Base-by-base conservation (phyloP, 2,329 filamentous ascomycete species). In the Westerdykella aurantiaca region DNA sequence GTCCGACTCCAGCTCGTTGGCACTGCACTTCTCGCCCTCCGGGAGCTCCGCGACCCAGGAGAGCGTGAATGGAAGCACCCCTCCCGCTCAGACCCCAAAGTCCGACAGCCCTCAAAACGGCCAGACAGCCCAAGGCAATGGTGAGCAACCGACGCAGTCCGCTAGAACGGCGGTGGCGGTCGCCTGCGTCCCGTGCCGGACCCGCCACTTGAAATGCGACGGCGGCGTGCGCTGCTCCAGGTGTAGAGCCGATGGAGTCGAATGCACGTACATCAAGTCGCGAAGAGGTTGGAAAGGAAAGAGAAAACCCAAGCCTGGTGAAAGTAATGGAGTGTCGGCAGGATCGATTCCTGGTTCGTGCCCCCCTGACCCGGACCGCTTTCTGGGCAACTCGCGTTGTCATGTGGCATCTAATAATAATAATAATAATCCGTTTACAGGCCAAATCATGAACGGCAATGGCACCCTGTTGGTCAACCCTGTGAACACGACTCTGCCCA, bases 141-240 rank as follows among this genome's bases (percentile, higher is more conserved):
- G 11, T 29, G 35, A 34, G 37, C 43, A 51, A 33, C 48, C 37
- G 37, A 45, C 44, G 38, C 47, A 52, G 33, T 51, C 58, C 23
- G 37, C 53, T n/a, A 57, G 63, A 45, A 59, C 62, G 4, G 66
- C 66, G 33, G 64, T 69, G 34, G 60, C 67, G 14, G 61, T 69
- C 48, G 76, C 76, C 12, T 79, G 76, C 53, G 69, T 77, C 9
- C 70, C 71, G 22, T 79, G 76, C 46, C 69, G 76, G 16, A 72
- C 65, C 17, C 65, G 73, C 29, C 76, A 79, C 55, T 57, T 78
- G 31, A 77, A 77, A 51, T 79, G 76, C 54, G 74, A 78, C 52
- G 75, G 71, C 11, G 69, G 68, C 23, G 67, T 70, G 13, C 73
- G 75, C 5, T 68, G 66, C 38, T 77, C 75, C 35, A 64, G 75